Percentiles rank a stretch among this genome's conserved stretches.
phyloP scores from a whole-genome alignment of 345 rosid genomes.

The Erodium maritimum region DNA sequence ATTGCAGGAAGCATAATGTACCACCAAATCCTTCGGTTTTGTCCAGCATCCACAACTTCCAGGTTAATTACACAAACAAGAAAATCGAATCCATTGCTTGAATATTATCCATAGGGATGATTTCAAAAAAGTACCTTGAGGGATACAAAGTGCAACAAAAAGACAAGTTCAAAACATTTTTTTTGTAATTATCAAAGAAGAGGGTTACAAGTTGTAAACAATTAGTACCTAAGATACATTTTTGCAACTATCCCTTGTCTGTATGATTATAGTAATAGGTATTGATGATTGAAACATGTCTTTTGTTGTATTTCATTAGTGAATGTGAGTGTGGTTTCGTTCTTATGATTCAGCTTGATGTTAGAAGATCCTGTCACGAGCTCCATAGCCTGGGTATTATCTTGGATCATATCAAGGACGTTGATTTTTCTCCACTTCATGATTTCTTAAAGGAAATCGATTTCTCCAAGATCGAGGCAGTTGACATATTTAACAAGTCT shows the following conservation, averaged over 20 bases:
- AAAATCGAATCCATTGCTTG: neutral
- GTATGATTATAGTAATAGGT: too few species aligned
- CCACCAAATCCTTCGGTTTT: constrained; percentile 43
- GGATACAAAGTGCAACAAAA: too few species aligned
- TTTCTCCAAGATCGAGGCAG: constrained; percentile 56
- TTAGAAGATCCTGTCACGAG: constrained; percentile 37
- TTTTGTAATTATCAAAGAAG: too few species aligned
- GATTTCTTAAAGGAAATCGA: constrained; percentile 47
- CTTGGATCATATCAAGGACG: constrained; percentile 47
- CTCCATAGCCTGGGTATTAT: constrained; percentile 42
- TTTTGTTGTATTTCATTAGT: constrained; percentile 2
- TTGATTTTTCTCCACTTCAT: constrained; percentile 57
- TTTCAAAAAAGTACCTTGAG: too few species aligned
- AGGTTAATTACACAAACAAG: constrained; percentile 5
- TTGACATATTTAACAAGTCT: constrained; percentile 46
- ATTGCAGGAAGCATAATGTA: constrained; percentile 50
- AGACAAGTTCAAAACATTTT: too few species aligned
- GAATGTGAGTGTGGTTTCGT: constrained; percentile 4
- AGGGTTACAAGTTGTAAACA: too few species aligned
- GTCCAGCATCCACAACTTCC: constrained; percentile 55
- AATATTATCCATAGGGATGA: neutral
- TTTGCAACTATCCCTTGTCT: too few species aligned
- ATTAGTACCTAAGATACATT: too few species aligned
- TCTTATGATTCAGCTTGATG: constrained; percentile 40
- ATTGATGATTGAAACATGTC: neutral